Evolutionary conservation across 257 asterid genomes (phyloP).

Genomic region (Solanum verrucosum): DNA sequence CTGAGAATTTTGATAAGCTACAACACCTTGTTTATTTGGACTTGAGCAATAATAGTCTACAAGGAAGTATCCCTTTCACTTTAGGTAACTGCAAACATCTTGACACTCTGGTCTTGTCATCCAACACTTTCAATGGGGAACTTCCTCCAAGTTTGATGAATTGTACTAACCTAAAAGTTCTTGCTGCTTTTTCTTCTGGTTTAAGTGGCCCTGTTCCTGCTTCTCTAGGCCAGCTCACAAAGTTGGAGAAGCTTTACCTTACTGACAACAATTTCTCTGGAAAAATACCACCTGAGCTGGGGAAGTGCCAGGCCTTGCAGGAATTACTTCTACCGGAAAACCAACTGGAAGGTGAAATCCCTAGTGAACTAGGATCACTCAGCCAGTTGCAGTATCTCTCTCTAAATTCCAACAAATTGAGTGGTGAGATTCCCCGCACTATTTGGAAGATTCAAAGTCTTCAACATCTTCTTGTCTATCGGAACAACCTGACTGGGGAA

Average conservation of each 20-base stretch:
- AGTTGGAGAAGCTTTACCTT: constrained; percentile 43
- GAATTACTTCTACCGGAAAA: constrained; percentile 40
- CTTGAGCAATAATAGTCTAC: constrained; percentile 40
- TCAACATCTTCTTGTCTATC: constrained; percentile 36
- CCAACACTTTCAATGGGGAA: constrained; percentile 46
- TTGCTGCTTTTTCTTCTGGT: constrained; percentile 44
- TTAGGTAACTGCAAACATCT: constrained; percentile 32
- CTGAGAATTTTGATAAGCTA: constrained; percentile 48
- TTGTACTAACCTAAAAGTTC: constrained; percentile 31
- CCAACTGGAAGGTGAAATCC: constrained; percentile 52
- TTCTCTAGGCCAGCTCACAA: constrained; percentile 46
- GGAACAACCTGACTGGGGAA: constrained; percentile 64
- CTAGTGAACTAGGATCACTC: constrained; percentile 57
- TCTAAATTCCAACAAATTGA: constrained; percentile 50
- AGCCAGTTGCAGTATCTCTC: constrained; percentile 22
- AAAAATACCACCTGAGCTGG: constrained; percentile 62
- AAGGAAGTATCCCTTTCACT: constrained; percentile 42
- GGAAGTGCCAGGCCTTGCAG: constrained; percentile 50
- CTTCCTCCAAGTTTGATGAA: constrained; percentile 54
- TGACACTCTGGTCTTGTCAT: constrained; percentile 30
- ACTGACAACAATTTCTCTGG: constrained; percentile 55
- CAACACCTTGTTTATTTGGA: constrained; percentile 26
- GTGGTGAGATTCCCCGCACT: constrained; percentile 55
- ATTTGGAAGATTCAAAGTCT: constrained; percentile 67
- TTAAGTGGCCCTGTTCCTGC: constrained; percentile 65